A percentile compares a stretch with the other conserved stretches of the same genome.
Conservation (phyloP, 2,329 filamentous ascomycete genomes). For the Huntiella omanensis region DNA sequence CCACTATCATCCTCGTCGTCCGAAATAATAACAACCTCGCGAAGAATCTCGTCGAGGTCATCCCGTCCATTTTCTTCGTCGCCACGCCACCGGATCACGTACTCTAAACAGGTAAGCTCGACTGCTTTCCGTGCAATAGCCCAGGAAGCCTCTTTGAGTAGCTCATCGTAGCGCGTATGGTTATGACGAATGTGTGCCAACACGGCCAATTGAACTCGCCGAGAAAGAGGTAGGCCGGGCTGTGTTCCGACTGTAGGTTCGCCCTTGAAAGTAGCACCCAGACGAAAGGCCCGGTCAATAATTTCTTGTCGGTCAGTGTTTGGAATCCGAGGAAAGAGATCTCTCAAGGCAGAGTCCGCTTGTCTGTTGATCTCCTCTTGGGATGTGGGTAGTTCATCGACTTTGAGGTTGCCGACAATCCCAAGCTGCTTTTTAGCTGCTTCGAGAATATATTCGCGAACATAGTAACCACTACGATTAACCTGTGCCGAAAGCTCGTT, state of each 20-base stretch:
- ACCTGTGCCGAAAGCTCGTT: conserved; percentile 31
- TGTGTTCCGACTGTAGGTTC: conserved; percentile 40
- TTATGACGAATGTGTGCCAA: conserved; percentile 47
- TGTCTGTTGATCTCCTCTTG: conserved; percentile 43
- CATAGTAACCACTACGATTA: conserved; percentile 41
- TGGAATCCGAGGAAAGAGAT: conserved; percentile 46
- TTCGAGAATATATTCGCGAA: conserved; percentile 39
- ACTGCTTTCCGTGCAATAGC: conserved; percentile 41
- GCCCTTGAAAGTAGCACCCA: conserved; percentile 31
- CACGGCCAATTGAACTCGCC: conserved; percentile 45
- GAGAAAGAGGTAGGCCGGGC: conserved; percentile 34
- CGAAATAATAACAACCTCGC: conserved; percentile 49
- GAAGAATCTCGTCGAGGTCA: conserved; percentile 46
- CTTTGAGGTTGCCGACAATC: conserved; percentile 15
- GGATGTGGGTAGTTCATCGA: conserved; percentile 40
- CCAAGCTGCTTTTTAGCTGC: conserved; percentile 24
- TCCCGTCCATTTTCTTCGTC: conserved; percentile 51
- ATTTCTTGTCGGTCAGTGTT: conserved; percentile 44
- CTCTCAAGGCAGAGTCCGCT: conserved; percentile 41
- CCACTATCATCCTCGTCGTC: conserved; percentile 32
- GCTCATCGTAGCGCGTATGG: conserved; percentile 45
- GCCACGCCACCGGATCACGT: conserved; percentile 53
- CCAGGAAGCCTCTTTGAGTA: conserved; percentile 39
- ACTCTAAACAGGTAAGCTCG: conserved; percentile 40
- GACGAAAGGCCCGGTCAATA: conserved; percentile 42